Base-by-base conservation (phyloP, 2,329 filamentous ascomycete genomes). In the Ascochyta rabiei region DNA sequence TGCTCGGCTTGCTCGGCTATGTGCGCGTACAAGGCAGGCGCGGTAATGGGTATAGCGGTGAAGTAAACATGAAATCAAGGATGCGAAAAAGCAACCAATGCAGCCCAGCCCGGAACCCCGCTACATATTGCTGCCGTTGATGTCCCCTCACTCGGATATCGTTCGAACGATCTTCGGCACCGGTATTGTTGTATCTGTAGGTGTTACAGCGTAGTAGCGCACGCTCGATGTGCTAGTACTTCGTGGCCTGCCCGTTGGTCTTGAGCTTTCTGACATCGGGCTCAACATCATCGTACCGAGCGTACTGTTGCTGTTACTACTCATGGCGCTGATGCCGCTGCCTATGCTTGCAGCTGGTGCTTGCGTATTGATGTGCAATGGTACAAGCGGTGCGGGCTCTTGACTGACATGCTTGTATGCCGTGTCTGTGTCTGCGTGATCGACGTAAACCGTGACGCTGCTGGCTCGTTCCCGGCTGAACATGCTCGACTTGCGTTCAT, bases 91-190 rank as follows among this genome's bases (percentile, higher is more conserved):
- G 43, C 31, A 34, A 21, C 8, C 12, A 13, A 26, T 16, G 10
- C 13, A 16, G 12, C 40, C 13, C 8, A 16, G 12, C 34, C 13
- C 8, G 15, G 12, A 9, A 9, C 5, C 9, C 13, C 28, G 26
- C 16, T 9, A 21, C 19, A 23, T 12, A 6, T 28, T 24, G 21
- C 10, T 15, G 2, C 35, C 21, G 38, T 24, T 18, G 5, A 30
- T 19, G 1, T 43, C 16, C 12, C 23, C 19, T 53, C 43, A 66
- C 15, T 66, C 59, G 12, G 70, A 71, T 6, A 45, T 37, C 9
- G 68, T 71, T 10, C 64, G 67, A n/a, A 72, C 49, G 37, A 73
- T 73, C 55, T 53, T 71, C 1, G 71, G 70, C 6, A 73, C 56
- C 28, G 64, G 63, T 24, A 61, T 59, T 10, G 60, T 50, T 35